Conservation (phyloP, 2,329 filamentous ascomycete species). For the Ceratocystiopsis brevicomis region DNA sequence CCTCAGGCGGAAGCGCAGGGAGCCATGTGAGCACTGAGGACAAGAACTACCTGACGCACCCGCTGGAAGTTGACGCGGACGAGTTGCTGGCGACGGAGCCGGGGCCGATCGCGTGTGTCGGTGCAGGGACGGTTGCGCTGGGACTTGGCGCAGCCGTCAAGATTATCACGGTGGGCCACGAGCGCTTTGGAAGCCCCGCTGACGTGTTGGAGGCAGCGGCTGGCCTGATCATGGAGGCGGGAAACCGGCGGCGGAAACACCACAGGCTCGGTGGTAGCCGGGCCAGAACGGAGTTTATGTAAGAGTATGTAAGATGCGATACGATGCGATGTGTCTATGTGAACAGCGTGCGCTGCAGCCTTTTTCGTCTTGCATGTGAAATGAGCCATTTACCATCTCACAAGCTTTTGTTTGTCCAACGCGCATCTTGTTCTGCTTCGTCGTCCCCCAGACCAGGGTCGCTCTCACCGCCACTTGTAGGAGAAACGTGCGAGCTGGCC, state of each 20-base stretch:
- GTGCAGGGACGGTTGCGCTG: constrained; percentile 46
- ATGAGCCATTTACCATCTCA: too few species aligned
- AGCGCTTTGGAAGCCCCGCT: constrained; percentile 34
- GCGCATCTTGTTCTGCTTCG: too few species aligned
- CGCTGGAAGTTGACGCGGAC: constrained; percentile 22
- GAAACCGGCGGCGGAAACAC: constrained; percentile 18
- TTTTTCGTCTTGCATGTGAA: too few species aligned
- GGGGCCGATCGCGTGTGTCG: constrained; percentile 45
- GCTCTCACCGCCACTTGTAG: too few species aligned
- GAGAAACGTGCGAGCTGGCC: too few species aligned
- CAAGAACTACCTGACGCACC: constrained; percentile 15
- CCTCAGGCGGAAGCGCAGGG: neutral
- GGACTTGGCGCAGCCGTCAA: constrained; percentile 58
- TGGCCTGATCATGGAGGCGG: constrained; percentile 12
- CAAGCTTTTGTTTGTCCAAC: too few species aligned
- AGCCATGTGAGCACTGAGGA: neutral
- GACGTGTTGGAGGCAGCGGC: constrained; percentile 14
- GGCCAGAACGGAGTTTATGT: too few species aligned
- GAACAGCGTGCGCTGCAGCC: too few species aligned
- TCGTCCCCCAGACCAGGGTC: too few species aligned
- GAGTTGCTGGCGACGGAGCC: constrained; percentile 35
- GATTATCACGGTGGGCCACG: constrained; percentile 46
- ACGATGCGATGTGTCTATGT: too few species aligned
- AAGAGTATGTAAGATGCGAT: too few species aligned
- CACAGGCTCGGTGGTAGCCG: neutral